Percentiles rank a stretch among this genome's conserved stretches.
phyloP scores from a whole-genome alignment of 768 basidiomycete species.

The Pulveroboletus sp. region DNA sequence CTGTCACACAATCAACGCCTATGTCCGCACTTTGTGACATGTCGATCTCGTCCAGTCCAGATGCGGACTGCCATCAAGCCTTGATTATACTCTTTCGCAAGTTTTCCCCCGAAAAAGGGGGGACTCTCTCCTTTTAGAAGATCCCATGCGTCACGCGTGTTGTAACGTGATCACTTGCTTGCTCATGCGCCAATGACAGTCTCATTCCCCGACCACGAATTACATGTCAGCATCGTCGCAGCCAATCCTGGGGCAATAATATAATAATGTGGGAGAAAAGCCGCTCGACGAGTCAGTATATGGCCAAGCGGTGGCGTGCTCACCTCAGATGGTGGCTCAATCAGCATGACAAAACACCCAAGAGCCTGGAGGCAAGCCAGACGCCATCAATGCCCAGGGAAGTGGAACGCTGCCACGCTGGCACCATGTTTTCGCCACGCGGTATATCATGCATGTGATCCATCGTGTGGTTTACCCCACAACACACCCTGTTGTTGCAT shows the following conservation, averaged over 20 bases:
- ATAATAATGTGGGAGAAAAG: too few species aligned
- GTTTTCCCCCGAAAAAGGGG: background rate
- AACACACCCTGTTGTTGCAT: background rate
- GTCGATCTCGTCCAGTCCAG: conserved; percentile 19
- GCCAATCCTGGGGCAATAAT: conserved; percentile 9
- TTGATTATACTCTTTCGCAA: background rate
- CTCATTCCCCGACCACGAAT: background rate
- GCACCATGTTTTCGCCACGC: conserved; percentile 8
- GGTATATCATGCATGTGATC: conserved; percentile 13
- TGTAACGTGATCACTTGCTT: background rate
- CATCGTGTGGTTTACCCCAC: background rate
- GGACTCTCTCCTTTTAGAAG: background rate
- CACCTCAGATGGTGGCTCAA: conserved; percentile 19
- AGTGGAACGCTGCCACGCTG: conserved; percentile 14
- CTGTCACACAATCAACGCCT: conserved; percentile 14
- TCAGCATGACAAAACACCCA: conserved; percentile 1
- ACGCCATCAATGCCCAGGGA: conserved; percentile 9
- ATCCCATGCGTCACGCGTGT: background rate
- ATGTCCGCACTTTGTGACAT: conserved; percentile 19
- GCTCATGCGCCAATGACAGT: background rate
- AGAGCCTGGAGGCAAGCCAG: conserved; percentile 11
- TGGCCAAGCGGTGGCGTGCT: conserved; percentile 8
- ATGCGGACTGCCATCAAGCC: background rate
- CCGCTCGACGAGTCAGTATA: too few species aligned
- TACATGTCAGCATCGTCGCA: conserved; percentile 7